Evolutionary conservation across 2,329 filamentous ascomycete species (phyloP).

Genomic region (Epichloe sp.): DNA sequence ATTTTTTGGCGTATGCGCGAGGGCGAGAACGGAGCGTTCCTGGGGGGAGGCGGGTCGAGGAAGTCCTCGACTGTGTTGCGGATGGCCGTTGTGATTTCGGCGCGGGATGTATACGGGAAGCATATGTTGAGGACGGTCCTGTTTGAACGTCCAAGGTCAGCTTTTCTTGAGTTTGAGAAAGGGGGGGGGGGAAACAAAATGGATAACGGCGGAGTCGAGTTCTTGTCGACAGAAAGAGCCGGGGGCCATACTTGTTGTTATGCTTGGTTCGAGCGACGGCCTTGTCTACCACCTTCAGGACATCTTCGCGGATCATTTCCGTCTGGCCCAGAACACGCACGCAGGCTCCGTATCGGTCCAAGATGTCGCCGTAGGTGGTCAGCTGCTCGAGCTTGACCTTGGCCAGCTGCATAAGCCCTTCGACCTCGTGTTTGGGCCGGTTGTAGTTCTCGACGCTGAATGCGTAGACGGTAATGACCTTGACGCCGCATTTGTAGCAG

Average conservation of each 20-base stretch:
- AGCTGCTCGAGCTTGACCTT: slow-evolving; percentile 90
- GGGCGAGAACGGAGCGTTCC: slow-evolving; percentile 68
- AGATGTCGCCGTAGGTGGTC: slow-evolving; percentile 80
- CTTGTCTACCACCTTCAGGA: slow-evolving; percentile 74
- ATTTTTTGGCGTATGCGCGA: slow-evolving; percentile 80
- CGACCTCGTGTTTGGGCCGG: slow-evolving; percentile 88
- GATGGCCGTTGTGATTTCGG: slow-evolving; percentile 88
- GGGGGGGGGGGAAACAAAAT: not conserved
- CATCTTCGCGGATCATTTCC: slow-evolving; percentile 73
- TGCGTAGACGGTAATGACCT: slow-evolving; percentile 93
- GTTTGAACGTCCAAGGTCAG: slow-evolving; percentile 2
- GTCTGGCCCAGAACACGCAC: slow-evolving; percentile 77
- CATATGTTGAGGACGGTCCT: slow-evolving; percentile 73
- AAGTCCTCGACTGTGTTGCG: slow-evolving; percentile 80
- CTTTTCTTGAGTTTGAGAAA: not conserved
- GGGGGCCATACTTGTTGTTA: slow-evolving; percentile 55
- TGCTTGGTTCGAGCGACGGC: slow-evolving; percentile 77
- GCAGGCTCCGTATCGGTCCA: slow-evolving; percentile 83
- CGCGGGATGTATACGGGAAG: slow-evolving; percentile 91
- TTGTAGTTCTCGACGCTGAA: slow-evolving; percentile 99
- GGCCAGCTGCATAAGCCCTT: slow-evolving; percentile 93
- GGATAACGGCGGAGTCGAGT: not conserved
- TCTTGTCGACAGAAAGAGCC: not conserved
- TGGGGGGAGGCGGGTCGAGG: slow-evolving; percentile 53
- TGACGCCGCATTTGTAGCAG: slow-evolving; percentile 94